Base-by-base conservation (phyloP, 176 grass and related monocot species). In the Phragmites australis region DNA sequence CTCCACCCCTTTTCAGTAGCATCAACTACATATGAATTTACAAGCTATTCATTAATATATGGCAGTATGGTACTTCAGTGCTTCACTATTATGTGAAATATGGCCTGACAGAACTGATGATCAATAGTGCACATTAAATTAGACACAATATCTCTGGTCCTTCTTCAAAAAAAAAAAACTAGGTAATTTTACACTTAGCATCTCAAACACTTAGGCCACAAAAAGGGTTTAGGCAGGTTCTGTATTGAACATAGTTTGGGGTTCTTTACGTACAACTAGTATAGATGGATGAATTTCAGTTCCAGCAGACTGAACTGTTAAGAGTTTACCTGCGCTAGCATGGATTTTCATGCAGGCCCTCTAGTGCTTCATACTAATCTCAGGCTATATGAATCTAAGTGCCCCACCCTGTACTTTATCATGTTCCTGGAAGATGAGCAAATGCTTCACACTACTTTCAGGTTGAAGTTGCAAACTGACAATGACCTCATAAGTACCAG, bases 1-100 rank as follows among this genome's bases (percentile, higher is more conserved):
- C 55, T 82, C 93, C 93, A 64, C 93, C 93, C 45, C 86, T 93
- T 93, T 89, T 97, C 90, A 97, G 93, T 26, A 97, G 57, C 85
- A 97, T 73, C 21, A 97, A 32, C 94, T 97, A 63, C 30, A 73
- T 59, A 40, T 52, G 11, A 23, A 88, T 41, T 83, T 31, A 65
- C 9, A 43, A 75, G 39, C 23, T 15, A 81, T 34, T 51, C 37
- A 46, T 19, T 56, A 22, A 29, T 37, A 72, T 3, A 79, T 57
- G 16, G 9, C 12, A 52, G 12, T 47, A 47, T 47, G 11, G 18
- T n/a, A 61, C n/a, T n/a, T n/a, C n/a, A n/a, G n/a, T n/a, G n/a
- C 23, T 72, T 56, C 46, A 30, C 21, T 82, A 63, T 5, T 40
- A 53, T 67, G 54, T 74, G 37, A 50, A 26, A 52, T 15, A 30